Evolutionary conservation across 2,329 filamentous ascomycete genomes (phyloP).

Genomic region (Pseudocercospora pini-densiflorae): DNA sequence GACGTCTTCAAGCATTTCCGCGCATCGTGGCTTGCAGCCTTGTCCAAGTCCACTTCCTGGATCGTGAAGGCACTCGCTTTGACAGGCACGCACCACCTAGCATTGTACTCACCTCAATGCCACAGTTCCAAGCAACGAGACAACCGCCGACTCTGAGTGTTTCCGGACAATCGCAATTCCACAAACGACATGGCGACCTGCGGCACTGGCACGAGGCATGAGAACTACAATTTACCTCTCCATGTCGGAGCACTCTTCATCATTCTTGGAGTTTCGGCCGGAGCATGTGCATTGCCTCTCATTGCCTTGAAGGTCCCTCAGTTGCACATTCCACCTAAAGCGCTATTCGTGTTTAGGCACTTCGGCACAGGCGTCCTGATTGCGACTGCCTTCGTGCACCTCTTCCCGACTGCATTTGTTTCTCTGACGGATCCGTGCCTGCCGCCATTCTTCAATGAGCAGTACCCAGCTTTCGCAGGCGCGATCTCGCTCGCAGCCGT

Average conservation of each 20-base stretch:
- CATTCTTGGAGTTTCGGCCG: conserved; percentile 58
- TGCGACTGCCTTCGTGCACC: conserved; percentile 59
- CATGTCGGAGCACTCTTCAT: conserved; percentile 61
- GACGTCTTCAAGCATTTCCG: neutral
- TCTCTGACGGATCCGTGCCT: conserved; percentile 67
- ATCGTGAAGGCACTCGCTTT: neutral
- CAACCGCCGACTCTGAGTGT: neutral
- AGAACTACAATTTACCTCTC: conserved; percentile 56
- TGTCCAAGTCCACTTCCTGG: neutral
- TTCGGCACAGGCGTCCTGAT: conserved; percentile 61
- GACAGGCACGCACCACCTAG: neutral
- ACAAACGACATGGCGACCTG: conserved; percentile 43
- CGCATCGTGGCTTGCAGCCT: too few relatives aligned
- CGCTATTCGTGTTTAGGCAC: conserved; percentile 62
- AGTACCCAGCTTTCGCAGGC: conserved; percentile 77
- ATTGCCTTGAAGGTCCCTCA: conserved; percentile 63
- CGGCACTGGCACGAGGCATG: conserved; percentile 50
- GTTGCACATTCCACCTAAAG: conserved; percentile 60
- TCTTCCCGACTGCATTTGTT: conserved; percentile 64
- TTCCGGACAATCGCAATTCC: neutral
- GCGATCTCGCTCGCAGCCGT: conserved; percentile 70
- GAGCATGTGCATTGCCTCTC: conserved; percentile 63
- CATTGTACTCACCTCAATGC: neutral
- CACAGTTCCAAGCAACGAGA: neutral
- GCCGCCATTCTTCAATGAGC: conserved; percentile 74